phyloP scores from a whole-genome alignment of 257 asterid species.

The Nicotiana attenuata region DNA sequence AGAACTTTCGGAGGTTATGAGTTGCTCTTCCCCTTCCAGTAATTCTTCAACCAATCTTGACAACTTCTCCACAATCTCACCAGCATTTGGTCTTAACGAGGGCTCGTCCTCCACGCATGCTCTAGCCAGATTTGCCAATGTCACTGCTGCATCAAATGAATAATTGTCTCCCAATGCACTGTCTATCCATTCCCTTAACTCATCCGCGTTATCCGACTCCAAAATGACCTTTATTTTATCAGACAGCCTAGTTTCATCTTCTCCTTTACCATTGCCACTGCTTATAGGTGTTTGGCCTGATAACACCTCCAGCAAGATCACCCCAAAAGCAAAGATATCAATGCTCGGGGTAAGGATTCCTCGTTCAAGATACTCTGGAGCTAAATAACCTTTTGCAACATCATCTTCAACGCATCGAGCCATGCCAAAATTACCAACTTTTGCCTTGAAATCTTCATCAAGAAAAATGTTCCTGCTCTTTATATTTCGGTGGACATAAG shows the following conservation, averaged over 20 bases:
- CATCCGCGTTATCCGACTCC: conserved; percentile 40
- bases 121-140: conserved; percentile 61
- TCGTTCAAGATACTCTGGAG: conserved; percentile 42
- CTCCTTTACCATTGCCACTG: conserved; percentile 19
- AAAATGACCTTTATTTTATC: conserved; percentile 48
- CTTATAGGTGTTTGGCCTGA: conserved; percentile 48
- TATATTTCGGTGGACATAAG: conserved; percentile 52
- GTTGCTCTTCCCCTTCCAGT: conserved; percentile 36
- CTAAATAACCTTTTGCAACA: conserved; percentile 35
- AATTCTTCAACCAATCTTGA: conserved; percentile 58
- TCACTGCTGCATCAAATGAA: conserved; percentile 51
- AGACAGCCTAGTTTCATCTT: conserved; percentile 11
- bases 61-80: conserved; percentile 66
- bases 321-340: conserved; percentile 70
- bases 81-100: conserved; percentile 59
- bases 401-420: conserved; percentile 25
- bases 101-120: conserved; percentile 72
- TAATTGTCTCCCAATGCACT: conserved; percentile 62
- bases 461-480: conserved; percentile 61
- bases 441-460: conserved; percentile 67
- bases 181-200: conserved; percentile 68
- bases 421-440: conserved; percentile 72
- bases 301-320: conserved; percentile 65
- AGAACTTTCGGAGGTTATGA: conserved; percentile 43
- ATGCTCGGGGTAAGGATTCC: conserved; percentile 29